Base-by-base conservation (phyloP, 2,329 filamentous ascomycete genomes). In the Neonectria coccinea region DNA sequence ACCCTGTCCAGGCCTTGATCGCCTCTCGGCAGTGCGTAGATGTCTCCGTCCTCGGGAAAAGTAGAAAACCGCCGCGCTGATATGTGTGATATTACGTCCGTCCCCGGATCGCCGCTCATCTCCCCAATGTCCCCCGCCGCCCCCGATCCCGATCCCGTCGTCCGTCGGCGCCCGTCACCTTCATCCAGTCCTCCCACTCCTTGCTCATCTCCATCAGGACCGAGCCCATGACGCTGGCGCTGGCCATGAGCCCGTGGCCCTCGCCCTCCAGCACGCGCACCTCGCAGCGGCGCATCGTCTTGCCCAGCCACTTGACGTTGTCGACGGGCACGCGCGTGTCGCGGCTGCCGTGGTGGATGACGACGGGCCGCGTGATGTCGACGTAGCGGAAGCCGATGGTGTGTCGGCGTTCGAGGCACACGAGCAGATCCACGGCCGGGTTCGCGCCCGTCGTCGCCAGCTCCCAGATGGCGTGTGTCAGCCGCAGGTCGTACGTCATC, bases 351-450 rank as follows among this genome's bases (percentile, higher is more conserved):
- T 99, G 96, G 74, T 97, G 95, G 69, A 99, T 97, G 25, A 97
- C 91, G 0, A 98, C 92, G 0, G 93, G 88, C 9, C 94, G 88
- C 6, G 92, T 97, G 70, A 99, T 97, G 76, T 99, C 96, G 18
- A 97, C 95, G 76, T 99, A 99, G 54, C 94, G 89, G 81, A 99
- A 99, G 0, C 96, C 96, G 72, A 99, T 97, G 0, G 92, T 90
- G 73, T 97, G 93, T 29, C 92, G 88, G 22, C 96, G 89, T 79
- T 99, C 96, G 2, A 99, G 85, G 76, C 96, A 99, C 6, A 97
- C 92, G 1, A 99, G 84, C 18, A 99, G 82, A 78, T 99, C 96
- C 0, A 97, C 93, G 1, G 96, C 95, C 0, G 96, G 96, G 76
- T 99, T 98, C 2, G 94, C 94, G 54, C 94, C 92, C 1, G 91